A percentile compares a stretch with the other conserved stretches of the same genome.
phyloP scores from a whole-genome alignment of 148 eudicot species.

The Camellia sinensis region DNA sequence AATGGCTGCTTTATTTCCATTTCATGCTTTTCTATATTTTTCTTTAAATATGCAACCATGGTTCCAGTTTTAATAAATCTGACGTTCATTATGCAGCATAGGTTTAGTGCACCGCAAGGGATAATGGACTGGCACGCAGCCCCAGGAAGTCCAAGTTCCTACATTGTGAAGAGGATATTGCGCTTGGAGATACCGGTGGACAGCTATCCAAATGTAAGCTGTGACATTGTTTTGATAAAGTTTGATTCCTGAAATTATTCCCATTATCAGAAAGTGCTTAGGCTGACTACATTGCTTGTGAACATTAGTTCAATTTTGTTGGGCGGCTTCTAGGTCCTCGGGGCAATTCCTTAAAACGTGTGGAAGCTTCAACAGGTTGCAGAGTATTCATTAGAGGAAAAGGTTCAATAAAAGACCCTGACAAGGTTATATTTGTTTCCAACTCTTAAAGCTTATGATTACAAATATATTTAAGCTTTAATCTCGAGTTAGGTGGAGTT shows the following conservation, averaged over 20 bases:
- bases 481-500: too few species aligned
- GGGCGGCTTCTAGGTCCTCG: constrained; percentile 57
- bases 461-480: not conserved
- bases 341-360: constrained; percentile 51
- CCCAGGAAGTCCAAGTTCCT: constrained; percentile 43
- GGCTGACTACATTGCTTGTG: constrained; percentile 18
- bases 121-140: constrained; percentile 43
- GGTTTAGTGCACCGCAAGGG: constrained; percentile 32
- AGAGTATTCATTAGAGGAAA: constrained; percentile 51
- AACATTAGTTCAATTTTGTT: constrained; percentile 47
- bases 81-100: constrained; percentile 21
- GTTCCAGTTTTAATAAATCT: not conserved
- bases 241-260: not conserved
- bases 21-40: not conserved
- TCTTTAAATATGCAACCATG: not conserved
- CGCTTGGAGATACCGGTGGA: constrained; percentile 58
- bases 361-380: constrained; percentile 55
- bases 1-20: not conserved
- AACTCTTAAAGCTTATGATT: not conserved
- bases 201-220: constrained; percentile 47
- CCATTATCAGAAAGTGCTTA: not conserved
- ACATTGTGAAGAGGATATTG: constrained; percentile 32
- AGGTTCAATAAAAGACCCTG: constrained; percentile 52
- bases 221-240: constrained; percentile 3
- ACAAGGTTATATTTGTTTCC: constrained; percentile 29